Base-by-base conservation (phyloP, 345 rosid species). In the Gossypium raimondii region DNA sequence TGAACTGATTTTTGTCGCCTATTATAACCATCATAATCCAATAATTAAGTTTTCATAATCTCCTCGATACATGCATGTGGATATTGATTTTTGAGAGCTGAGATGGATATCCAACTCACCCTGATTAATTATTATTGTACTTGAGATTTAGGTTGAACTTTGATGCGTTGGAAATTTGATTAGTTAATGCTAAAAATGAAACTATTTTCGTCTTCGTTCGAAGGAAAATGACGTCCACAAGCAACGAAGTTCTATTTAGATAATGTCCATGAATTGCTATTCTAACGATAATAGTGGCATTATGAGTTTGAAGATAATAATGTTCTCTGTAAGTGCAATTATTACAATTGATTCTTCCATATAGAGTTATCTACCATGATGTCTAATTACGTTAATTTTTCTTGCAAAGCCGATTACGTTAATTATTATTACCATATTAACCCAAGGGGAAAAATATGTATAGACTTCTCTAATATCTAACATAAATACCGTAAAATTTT, bases 1-100 rank as follows among this genome's bases (percentile, higher is more conserved):
- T 72, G 64, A 71, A 72, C 64, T 64, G 41, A 56, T 38, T 52
- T 13, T 55, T 70, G 59, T 70, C 24, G 7, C 24, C 43, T 20
- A 4, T 44, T 44, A 18, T 11, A 44, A 43, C 22, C 24, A 70
- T 55, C 47, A 70, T 53, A n/a, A 29, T 14, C 62, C 27, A 70
- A 38, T 25, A 27, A 55, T 70, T 16, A 11, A 11, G 6, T 29
- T 70, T 65, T 20, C 9, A 63, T 41, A 63, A 2, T 63, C 44
- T 38, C 47, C 5, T 9, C 24, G 18, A 14, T 22, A 14, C 57
- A 20, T 22, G 56, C 22, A 12, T 9, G 20, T 41, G 1, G 27
- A 18, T 67, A 34, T 47, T 67, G 56, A 62, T 29, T 34, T 11
- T 62, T 34, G 22, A 16, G 20, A 62, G 53, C 9, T 18, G 52